Conservation (phyloP, 345 rosid species). For the Salix arbutifolia region DNA sequence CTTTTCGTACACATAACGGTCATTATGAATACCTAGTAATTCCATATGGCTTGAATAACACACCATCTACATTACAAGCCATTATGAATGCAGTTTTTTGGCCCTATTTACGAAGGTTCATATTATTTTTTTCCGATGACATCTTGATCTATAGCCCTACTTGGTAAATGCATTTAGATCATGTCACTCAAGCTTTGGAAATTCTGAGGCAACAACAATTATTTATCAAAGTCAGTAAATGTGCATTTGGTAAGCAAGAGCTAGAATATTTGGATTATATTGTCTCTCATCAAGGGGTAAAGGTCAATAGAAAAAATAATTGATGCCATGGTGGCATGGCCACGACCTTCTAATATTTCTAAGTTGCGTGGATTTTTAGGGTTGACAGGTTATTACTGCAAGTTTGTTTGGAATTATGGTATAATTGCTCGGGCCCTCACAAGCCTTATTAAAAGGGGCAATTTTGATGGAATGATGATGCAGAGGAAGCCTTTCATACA, state of each 20-base stretch:
- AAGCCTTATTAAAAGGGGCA: no score
- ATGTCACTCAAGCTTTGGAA: not conserved
- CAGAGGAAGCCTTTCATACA: not conserved
- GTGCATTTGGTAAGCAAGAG: not conserved
- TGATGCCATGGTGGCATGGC: not conserved
- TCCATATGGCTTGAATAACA: no score
- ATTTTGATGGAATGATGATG: no score
- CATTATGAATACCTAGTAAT: no score
- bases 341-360: not conserved
- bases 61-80: no score
- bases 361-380: not conserved
- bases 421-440: not conserved
- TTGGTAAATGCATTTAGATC: not conserved
- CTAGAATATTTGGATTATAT: no score
- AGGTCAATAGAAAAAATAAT: no score
- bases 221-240: not conserved
- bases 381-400: not conserved
- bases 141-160: no score
- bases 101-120: no score
- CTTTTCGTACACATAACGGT: no score
- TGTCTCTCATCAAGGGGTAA: not conserved
- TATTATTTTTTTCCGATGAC: no score
- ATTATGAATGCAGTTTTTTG: no score
- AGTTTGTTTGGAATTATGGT: not conserved
- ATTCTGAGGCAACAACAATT: not conserved